Evolutionary conservation across 2,329 filamentous ascomycete genomes (phyloP).

Genomic region (Cercospora canescens): DNA sequence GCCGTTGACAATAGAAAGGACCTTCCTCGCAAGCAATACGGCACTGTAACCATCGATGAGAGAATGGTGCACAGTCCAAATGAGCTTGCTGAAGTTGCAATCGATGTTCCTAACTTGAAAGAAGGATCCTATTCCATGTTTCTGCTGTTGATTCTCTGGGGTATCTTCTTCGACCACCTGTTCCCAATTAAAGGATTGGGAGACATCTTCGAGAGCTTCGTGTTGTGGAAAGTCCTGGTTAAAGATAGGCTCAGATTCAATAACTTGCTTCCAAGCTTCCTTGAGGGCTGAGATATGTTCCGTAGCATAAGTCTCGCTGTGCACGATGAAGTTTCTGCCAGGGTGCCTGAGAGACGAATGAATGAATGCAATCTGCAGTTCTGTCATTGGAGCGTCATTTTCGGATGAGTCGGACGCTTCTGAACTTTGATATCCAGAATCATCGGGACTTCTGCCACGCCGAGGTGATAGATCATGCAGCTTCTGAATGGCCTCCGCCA

Average conservation of each 20-base stretch:
- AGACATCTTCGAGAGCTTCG: neutral
- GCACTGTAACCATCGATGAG: neutral
- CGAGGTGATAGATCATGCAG: neutral
- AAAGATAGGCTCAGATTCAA: neutral
- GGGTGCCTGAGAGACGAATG: neutral
- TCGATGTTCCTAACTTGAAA: neutral
- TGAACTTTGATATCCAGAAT: neutral
- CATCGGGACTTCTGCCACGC: neutral
- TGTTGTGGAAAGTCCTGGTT: neutral
- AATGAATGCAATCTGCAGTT: neutral
- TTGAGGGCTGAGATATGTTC: neutral
- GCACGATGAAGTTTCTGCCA: neutral
- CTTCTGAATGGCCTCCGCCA: neutral
- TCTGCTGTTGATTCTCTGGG: neutral
- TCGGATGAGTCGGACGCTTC: neutral
- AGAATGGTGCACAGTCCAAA: neutral
- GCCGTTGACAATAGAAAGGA: neutral
- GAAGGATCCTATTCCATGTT: neutral
- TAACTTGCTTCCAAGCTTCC: neutral
- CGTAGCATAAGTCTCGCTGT: neutral
- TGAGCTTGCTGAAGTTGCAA: neutral
- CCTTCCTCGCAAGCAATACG: neutral
- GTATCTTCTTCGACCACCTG: neutral
- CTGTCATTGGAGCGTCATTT: neutral
- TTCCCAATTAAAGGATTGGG: neutral